Percentiles rank a stretch among this genome's conserved stretches.
Evolutionary conservation across 176 grass and related monocot genomes (phyloP).

Genomic region (Cenchrus purpureus): DNA sequence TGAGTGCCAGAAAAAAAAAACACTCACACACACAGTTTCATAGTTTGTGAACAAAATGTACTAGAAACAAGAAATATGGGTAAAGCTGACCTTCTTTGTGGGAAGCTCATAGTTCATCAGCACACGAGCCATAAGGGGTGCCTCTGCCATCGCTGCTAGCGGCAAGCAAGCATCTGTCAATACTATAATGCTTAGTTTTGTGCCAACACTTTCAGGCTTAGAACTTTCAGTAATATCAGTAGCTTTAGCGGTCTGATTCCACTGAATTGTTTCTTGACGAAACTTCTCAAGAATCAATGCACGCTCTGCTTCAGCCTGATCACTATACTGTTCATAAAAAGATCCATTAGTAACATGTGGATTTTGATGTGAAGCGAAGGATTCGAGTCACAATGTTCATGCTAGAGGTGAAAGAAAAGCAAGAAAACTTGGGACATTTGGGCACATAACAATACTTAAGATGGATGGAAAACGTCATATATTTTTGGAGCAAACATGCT

Average conservation of each 20-base stretch:
- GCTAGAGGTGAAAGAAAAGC: neutral
- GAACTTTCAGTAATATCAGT: slow-evolving; percentile 34
- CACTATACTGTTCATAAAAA: slow-evolving; percentile 73
- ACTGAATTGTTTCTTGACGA: slow-evolving; percentile 54
- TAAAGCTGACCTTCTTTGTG: slow-evolving; percentile 68
- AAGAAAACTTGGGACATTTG: neutral
- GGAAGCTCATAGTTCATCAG: slow-evolving; percentile 93
- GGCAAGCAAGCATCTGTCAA: slow-evolving; percentile 92
- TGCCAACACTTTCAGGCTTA: slow-evolving; percentile 44
- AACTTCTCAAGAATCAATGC: slow-evolving; percentile 79
- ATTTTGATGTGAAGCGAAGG: slow-evolving; percentile 7
- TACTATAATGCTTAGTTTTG: slow-evolving; percentile 72
- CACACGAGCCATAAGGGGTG: slow-evolving; percentile 66
- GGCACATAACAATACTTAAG: neutral
- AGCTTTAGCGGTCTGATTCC: slow-evolving; percentile 57
- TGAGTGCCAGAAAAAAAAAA: neutral
- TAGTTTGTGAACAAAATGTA: neutral
- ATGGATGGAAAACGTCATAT: neutral
- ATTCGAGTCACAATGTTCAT: neutral
- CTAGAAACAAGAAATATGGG: neutral
- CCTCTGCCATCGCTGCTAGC: slow-evolving; percentile 59
- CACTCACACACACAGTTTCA: neutral
- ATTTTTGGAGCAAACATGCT: neutral
- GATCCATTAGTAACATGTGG: neutral
- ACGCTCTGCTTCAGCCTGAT: slow-evolving; percentile 76